phyloP scores from a whole-genome alignment of 495 filamentous ascomycete species.

The Neurospora tetrasperma region DNA sequence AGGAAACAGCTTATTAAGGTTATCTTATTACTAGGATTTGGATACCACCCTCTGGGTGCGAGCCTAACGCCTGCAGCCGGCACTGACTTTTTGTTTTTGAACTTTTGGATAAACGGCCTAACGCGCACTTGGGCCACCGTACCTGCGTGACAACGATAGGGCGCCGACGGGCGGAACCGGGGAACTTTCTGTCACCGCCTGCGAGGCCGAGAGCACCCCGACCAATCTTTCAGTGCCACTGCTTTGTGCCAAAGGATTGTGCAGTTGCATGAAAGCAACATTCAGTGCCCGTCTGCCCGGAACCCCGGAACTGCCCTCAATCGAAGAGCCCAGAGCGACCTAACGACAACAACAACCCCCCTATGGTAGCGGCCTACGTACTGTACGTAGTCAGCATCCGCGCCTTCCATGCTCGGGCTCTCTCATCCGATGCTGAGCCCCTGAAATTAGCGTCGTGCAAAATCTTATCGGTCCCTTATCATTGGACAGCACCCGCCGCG shows the following conservation, averaged over 20 bases:
- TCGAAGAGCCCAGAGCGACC: background rate
- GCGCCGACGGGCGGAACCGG: background rate
- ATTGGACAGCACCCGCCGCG: background rate
- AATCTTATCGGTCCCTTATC: background rate
- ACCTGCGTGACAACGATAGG: background rate
- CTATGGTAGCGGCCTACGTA: background rate
- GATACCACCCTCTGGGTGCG: too few relatives aligned
- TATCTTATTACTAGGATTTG: too few relatives aligned
- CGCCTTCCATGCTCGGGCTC: background rate
- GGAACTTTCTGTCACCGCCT: background rate
- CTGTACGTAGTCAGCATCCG: background rate
- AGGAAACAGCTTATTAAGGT: too few relatives aligned
- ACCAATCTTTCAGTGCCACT: background rate
- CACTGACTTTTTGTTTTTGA: too few relatives aligned
- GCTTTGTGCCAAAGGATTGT: background rate
- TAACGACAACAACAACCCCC: background rate
- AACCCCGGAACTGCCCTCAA: background rate
- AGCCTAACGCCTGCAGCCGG: too few relatives aligned
- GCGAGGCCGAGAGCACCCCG: background rate
- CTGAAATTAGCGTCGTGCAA: background rate
- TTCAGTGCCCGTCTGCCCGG: background rate
- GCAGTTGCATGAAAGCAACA: background rate
- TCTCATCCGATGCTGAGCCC: background rate
- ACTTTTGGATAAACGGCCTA: too few relatives aligned
- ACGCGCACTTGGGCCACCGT: too few relatives aligned